These are phyloP conservation scores for Magnolia kwangsiensis DNA, from an alignment of 164 flowering plant genomes.

Conservation along the genomic window DNA sequence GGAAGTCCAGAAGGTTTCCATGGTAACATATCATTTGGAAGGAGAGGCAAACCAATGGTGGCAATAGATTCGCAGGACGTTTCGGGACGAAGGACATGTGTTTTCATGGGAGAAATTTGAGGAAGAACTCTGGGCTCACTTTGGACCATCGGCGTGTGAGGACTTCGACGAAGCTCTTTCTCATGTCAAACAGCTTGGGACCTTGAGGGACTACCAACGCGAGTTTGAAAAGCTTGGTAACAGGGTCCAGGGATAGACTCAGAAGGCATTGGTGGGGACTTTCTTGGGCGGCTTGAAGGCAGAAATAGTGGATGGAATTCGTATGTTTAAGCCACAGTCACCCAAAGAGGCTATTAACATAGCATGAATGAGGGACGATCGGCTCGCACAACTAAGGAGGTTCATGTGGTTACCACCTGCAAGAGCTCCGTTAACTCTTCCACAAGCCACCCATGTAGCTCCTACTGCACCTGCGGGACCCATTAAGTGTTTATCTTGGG, in stretches of 20 bases:
- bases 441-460: too few relatives aligned
- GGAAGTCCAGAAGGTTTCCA: background rate
- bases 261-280: background rate
- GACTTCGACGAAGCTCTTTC: conserved; percentile 6
- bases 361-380: background rate
- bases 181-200: background rate
- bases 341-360: background rate
- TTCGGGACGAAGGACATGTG: background rate
- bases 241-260: background rate
- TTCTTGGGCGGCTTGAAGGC: background rate
- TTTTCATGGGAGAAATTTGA: background rate
- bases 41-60: conserved; percentile 9
- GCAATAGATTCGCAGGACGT: background rate
- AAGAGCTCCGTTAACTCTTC: too few relatives aligned
- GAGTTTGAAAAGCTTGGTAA: conserved; percentile 4
- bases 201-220: background rate
- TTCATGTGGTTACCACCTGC: background rate
- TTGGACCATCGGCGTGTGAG: background rate
- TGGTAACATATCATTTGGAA: background rate
- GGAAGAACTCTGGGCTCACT: conserved; percentile 7
- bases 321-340: conserved; percentile 3
- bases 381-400: background rate
- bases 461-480: background rate
- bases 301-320: background rate
- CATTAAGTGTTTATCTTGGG: background rate